Evolutionary conservation across 805 yeast genomes (phyloP).

Genomic region (Saccharomycopsis microspora): DNA sequence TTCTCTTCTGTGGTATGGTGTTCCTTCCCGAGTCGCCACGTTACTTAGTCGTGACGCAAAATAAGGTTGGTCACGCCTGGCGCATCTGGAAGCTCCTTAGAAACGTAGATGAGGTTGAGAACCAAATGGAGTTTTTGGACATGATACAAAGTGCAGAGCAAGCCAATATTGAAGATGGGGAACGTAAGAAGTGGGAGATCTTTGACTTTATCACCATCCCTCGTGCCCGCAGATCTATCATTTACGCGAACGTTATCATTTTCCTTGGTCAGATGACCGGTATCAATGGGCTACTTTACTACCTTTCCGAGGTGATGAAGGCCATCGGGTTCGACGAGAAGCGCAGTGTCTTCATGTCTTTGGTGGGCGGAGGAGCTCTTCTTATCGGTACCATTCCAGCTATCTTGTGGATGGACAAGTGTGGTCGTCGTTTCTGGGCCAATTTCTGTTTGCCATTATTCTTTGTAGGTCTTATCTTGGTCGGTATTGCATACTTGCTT

Average conservation of each 20-base stretch:
- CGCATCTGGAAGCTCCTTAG: constrained; percentile 46
- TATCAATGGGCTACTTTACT: constrained; percentile 55
- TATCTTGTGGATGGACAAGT: constrained; percentile 42
- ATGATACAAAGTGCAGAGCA: constrained; percentile 44
- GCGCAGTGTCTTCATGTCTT: constrained; percentile 50
- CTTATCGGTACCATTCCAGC: constrained; percentile 59
- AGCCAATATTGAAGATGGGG: constrained; percentile 27
- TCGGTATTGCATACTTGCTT: constrained; percentile 45
- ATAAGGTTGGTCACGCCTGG: constrained; percentile 26
- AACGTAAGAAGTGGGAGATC: constrained; percentile 28
- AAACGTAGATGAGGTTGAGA: constrained; percentile 29
- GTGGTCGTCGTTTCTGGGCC: constrained; percentile 53
- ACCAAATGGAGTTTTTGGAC: constrained; percentile 44
- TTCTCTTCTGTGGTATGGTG: constrained; percentile 55
- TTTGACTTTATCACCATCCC: constrained; percentile 42
- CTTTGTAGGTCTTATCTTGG: constrained; percentile 47
- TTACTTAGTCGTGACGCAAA: constrained; percentile 47
- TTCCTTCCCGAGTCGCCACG: constrained; percentile 85
- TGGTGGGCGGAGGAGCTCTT: constrained; percentile 57
- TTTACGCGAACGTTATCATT: constrained; percentile 47
- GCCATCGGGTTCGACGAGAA: constrained; percentile 42
- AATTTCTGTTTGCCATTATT: constrained; percentile 39
- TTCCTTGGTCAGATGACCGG: constrained; percentile 57
- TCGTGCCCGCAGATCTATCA: constrained; percentile 50
- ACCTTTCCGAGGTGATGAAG: constrained; percentile 46